phyloP scores from a whole-genome alignment of 1,139 yeast species.

The Pichia sp. region DNA sequence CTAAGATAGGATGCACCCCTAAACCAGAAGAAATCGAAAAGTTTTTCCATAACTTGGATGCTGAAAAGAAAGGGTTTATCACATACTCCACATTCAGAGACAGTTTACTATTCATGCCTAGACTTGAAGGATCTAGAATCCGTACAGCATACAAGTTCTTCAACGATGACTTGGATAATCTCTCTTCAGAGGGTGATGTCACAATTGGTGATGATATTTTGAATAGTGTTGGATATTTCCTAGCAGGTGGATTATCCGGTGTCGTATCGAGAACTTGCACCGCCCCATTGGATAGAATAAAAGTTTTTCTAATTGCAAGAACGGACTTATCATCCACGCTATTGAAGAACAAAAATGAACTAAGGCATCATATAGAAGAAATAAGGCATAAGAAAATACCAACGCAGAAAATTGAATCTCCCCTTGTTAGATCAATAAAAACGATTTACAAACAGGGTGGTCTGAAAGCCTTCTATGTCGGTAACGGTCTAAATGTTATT shows the following conservation, averaged over 20 bases:
- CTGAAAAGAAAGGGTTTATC: constrained; percentile 58
- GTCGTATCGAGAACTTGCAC: constrained; percentile 96
- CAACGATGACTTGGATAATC: constrained; percentile 67
- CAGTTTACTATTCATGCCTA: constrained; percentile 74
- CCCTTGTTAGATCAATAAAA: constrained; percentile 70
- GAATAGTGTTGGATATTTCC: constrained; percentile 80
- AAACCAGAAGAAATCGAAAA: constrained; percentile 48
- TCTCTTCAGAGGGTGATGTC: constrained; percentile 88
- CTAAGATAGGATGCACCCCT: constrained; percentile 45
- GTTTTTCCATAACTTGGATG: constrained; percentile 57
- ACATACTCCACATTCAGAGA: constrained; percentile 85
- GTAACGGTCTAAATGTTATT: constrained; percentile 87
- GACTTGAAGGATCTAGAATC: constrained; percentile 44
- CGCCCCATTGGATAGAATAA: constrained; percentile 93
- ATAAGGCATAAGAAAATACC: constrained; percentile 27
- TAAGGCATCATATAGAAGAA: constrained; percentile 34
- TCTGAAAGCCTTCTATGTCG: constrained; percentile 78
- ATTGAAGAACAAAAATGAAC: constrained; percentile 47
- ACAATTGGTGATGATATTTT: constrained; percentile 71
- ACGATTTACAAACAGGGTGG: constrained; percentile 90
- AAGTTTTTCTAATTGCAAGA: constrained; percentile 88
- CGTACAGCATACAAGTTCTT: constrained; percentile 78
- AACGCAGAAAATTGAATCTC: constrained; percentile 48
- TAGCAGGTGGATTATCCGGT: constrained; percentile 95
- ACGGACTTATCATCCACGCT: constrained; percentile 72